These are phyloP conservation scores for Nidula microcarpa DNA, from an alignment of 768 basidiomycete species.

Conservation along the genomic window DNA sequence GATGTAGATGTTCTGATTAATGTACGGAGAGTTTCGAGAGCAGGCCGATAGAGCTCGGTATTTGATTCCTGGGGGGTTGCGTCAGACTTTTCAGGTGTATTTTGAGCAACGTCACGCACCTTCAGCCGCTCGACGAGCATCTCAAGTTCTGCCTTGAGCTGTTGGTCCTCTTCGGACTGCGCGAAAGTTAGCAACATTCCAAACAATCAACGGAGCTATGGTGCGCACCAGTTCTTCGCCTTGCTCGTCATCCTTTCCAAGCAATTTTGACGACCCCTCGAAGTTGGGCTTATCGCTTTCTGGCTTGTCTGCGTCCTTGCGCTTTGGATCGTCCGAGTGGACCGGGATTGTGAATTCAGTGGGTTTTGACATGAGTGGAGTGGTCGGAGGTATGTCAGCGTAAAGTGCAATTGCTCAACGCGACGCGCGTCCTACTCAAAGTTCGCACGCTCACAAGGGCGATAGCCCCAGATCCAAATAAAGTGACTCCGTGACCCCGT, in stretches of 20 bases:
- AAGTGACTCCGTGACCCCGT: no score
- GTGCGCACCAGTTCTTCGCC: conserved; percentile 77
- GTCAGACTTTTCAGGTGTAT: conserved; percentile 9
- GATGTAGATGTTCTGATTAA: conserved; percentile 95
- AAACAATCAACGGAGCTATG: background rate
- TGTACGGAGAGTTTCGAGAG: conserved; percentile 89
- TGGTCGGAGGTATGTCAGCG: no score
- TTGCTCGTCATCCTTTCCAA: conserved; percentile 53
- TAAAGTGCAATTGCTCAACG: conserved; percentile 19
- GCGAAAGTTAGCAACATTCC: conserved; percentile 5
- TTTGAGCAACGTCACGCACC: conserved; percentile 39
- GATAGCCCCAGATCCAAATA: no score
- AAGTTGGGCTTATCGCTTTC: conserved; percentile 21
- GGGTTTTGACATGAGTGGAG: conserved; percentile 49
- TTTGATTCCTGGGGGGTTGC: conserved; percentile 71
- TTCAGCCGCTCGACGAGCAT: conserved; percentile 94
- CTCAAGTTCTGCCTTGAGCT: conserved; percentile 91
- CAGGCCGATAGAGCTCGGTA: conserved; percentile 79
- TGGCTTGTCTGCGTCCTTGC: conserved; percentile 59
- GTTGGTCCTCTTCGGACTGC: conserved; percentile 93
- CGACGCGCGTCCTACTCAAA: conserved; percentile 45
- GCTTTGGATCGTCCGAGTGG: conserved; percentile 70
- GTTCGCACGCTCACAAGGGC: no score
- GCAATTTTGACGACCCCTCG: conserved; percentile 52
- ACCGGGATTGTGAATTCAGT: conserved; percentile 61